Conservation (phyloP, 768 basidiomycete species). For the Termitomyces titanicus region DNA sequence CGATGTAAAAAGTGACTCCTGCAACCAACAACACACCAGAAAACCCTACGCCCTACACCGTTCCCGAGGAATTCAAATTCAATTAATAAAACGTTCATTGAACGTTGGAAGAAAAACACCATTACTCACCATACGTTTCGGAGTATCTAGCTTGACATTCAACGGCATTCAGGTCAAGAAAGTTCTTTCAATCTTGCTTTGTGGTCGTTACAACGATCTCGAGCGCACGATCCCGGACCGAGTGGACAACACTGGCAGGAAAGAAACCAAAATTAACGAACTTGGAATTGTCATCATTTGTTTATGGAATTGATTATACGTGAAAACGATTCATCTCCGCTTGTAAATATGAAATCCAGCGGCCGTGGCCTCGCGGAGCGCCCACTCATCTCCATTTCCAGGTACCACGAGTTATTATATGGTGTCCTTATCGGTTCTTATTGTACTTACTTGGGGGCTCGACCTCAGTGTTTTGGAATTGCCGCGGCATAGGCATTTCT, state of each 20-base stretch:
- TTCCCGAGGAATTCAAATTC: background rate
- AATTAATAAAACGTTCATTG: background rate
- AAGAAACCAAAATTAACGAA: background rate
- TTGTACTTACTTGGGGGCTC: background rate
- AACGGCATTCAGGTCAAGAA: constrained; percentile 2
- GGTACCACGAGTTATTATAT: too few species aligned
- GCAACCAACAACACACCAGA: constrained; percentile 26
- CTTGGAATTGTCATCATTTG: constrained; percentile 7
- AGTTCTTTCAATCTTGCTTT: background rate
- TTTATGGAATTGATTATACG: background rate
- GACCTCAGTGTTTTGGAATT: background rate
- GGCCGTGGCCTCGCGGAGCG: background rate
- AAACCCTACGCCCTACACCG: constrained; percentile 25
- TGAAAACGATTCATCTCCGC: background rate
- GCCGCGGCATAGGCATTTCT: background rate
- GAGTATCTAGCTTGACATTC: constrained; percentile 17
- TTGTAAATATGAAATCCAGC: background rate
- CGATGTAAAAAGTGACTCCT: constrained; percentile 29
- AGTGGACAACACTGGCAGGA: too few species aligned
- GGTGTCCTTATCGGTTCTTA: too few species aligned
- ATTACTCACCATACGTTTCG: constrained; percentile 17
- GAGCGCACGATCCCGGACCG: background rate
- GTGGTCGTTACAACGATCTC: background rate
- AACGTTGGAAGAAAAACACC: background rate
- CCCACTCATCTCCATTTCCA: too few species aligned